Evolutionary conservation across 106 monocot genomes (phyloP).

Genomic region (Phalaenopsis aphrodite): DNA sequence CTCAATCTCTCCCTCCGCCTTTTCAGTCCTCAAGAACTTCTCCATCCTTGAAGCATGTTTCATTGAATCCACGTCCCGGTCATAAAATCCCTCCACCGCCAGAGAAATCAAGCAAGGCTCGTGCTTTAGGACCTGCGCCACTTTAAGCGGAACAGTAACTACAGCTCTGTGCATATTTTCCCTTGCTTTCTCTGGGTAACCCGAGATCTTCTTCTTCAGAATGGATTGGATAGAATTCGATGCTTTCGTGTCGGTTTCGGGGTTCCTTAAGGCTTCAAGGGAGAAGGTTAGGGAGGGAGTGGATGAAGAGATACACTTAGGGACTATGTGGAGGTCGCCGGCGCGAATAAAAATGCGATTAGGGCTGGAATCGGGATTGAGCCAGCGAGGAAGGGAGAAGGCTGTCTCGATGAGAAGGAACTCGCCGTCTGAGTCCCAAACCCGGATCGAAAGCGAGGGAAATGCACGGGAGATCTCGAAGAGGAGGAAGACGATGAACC

Average conservation of each 20-base stretch:
- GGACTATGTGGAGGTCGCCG: constrained; percentile 68
- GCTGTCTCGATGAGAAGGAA: constrained; percentile 97
- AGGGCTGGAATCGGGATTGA: constrained; percentile 47
- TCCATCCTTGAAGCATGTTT: constrained; percentile 81
- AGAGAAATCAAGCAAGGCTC: constrained; percentile 79
- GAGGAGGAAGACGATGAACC: constrained; percentile 77
- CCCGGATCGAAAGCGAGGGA: constrained; percentile 41
- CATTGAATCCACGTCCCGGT: constrained; percentile 87
- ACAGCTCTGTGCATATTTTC: constrained; percentile 52
- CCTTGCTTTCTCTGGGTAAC: constrained; percentile 58
- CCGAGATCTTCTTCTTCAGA: constrained; percentile 22
- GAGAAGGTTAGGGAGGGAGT: constrained; percentile 31
- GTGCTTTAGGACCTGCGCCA: constrained; percentile 74
- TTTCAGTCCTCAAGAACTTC: constrained; percentile 32
- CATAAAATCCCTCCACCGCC: constrained; percentile 85
- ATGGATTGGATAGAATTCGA: constrained; percentile 41
- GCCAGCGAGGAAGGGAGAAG: constrained; percentile 63
- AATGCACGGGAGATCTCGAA: constrained; percentile 35
- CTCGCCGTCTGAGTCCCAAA: constrained; percentile 88
- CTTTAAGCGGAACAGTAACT: constrained; percentile 63
- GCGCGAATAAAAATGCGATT: constrained; percentile 76
- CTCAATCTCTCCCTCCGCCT: constrained; percentile 29
- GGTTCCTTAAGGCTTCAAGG: constrained; percentile 27
- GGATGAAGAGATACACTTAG: constrained; percentile 16
- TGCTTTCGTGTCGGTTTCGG: constrained; percentile 38